Evolutionary conservation across 2,329 filamentous ascomycete species (phyloP).

Genomic region (Xylariomycetidae sp.): DNA sequence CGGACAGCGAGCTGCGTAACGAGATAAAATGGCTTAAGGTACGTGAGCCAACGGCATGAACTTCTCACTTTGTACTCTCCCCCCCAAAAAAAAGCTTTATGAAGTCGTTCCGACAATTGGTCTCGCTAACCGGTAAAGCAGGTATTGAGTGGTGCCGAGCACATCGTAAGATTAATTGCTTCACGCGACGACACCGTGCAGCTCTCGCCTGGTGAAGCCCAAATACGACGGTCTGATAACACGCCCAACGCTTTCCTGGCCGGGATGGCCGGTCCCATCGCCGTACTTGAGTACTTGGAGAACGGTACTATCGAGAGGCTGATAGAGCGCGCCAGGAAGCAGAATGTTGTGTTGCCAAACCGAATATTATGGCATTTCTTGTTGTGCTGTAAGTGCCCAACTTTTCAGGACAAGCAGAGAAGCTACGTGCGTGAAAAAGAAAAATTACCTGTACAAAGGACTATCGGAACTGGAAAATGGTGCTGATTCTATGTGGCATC

Average conservation of each 20-base stretch:
- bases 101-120: too few relatives aligned
- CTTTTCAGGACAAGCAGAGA: neutral
- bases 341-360: neutral
- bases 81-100: neutral
- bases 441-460: neutral
- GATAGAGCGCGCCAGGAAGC: neutral
- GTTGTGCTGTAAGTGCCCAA: neutral
- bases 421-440: neutral
- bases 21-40: neutral
- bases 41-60: too few relatives aligned
- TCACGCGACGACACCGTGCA: neutral
- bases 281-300: neutral
- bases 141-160: neutral
- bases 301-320: neutral
- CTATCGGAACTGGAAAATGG: too few relatives aligned
- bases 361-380: neutral
- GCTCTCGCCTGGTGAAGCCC: neutral
- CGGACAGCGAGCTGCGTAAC: neutral
- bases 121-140: neutral
- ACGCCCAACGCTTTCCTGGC: neutral
- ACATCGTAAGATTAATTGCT: neutral
- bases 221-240: too few relatives aligned
- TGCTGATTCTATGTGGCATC: too few relatives aligned
- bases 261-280: neutral
- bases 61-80: too few relatives aligned